Conservation (phyloP, 2,329 filamentous ascomycete genomes). For the Cordyceps tenuipes region DNA sequence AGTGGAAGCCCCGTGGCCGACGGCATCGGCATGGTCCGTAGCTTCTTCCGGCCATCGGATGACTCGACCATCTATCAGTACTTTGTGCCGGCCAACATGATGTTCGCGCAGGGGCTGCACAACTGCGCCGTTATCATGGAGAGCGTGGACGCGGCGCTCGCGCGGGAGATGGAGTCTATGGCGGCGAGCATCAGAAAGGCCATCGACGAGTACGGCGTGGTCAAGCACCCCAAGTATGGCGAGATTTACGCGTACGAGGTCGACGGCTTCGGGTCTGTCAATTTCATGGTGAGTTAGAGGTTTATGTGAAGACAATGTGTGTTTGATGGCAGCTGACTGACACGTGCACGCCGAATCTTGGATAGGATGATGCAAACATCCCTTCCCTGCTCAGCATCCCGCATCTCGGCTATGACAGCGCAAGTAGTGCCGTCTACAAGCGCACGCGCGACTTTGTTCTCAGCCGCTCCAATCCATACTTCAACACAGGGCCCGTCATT, state of each 20-base stretch:
- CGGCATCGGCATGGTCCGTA: conserved; percentile 74
- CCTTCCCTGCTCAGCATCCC: conserved; percentile 54
- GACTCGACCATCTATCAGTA: conserved; percentile 81
- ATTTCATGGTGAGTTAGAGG: conserved; percentile 39
- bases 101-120: conserved; percentile 59
- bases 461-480: conserved; percentile 66
- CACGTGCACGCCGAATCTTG: not conserved
- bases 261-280: conserved; percentile 56
- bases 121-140: conserved; percentile 39
- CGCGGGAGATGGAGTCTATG: conserved; percentile 48
- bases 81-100: conserved; percentile 85
- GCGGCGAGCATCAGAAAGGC: conserved; percentile 52
- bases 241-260: conserved; percentile 62
- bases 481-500: conserved; percentile 43
- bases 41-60: conserved; percentile 84
- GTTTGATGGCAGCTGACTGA: not conserved
- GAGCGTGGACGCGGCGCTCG: conserved; percentile 40
- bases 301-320: not conserved
- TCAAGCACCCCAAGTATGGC: conserved; percentile 52
- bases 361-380: conserved; percentile 52
- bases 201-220: conserved; percentile 61
- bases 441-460: conserved; percentile 72
- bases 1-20: conserved; percentile 71
- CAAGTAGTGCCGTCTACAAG: conserved; percentile 56
- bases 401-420: conserved; percentile 47